Base-by-base conservation (phyloP, 75 land plant species). In the Picea sitchensis region DNA sequence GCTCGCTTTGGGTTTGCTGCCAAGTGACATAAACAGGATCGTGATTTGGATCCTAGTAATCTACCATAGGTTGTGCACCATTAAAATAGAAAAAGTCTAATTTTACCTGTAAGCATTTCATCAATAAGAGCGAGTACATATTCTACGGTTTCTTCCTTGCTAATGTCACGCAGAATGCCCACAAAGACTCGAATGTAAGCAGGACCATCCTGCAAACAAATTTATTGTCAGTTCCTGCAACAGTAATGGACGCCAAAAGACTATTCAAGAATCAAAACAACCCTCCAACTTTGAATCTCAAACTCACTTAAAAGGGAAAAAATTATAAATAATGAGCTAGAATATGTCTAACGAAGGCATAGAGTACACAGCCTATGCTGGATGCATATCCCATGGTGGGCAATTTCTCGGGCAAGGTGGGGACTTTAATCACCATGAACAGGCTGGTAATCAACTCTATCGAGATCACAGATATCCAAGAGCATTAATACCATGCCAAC, bases 1-100 rank as follows among this genome's bases (percentile, higher is more conserved):
- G 99, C 99, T 79, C 94, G 87, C 79, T 91, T 96, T 23, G 98
- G 93, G 61, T 96, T 92, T 41, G 91, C 99, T 94, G 92, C 72
- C 72, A 69, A 64, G 77, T 59, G 71, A 76, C 34, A 57, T n/a
- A 23, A 76, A 65, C n/a, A 60, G 61, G 9, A 68, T 31, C 20
- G n/a, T 63, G 54, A 23, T n/a, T 21, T 56, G 15, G 20, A 18
- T 79, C 47, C 38, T 41, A 82, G 14, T 51, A 51, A 51, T 31
- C 59, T 76, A 61, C 36, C 38, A 51, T 18, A 61, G 31, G 11
- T 51, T 76, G 15, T 62, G 15, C 36, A 60, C 59, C 23, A 58
- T 63, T 7, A 77, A 36, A 81, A 73, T 60, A 18, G 9, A 32
- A 54, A 32, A 31, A 21, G 21, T 34, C n/a, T 21, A 67, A 32